Evolutionary conservation across 2,329 filamentous ascomycete species (phyloP).

Genomic region (Ramichloridium luteum): DNA sequence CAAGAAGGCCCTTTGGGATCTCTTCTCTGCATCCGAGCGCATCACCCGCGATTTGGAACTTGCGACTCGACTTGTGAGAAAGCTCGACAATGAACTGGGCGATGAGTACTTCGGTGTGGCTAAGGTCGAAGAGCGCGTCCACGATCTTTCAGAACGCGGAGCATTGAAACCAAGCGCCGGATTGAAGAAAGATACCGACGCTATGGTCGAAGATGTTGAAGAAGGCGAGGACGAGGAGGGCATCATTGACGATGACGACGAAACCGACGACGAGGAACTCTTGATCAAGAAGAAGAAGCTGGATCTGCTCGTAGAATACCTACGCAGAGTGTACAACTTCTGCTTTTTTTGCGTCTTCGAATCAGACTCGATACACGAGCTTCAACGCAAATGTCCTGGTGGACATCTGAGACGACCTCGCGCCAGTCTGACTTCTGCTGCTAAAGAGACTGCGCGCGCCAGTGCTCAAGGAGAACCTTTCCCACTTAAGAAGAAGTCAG

Average conservation of each 20-base stretch:
- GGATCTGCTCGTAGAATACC: constrained; percentile 88
- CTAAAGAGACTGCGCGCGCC: constrained; percentile 73
- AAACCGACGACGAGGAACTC: constrained; percentile 80
- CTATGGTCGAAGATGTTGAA: constrained; percentile 57
- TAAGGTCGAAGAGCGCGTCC: constrained; percentile 77
- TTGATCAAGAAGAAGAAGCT: constrained; percentile 92
- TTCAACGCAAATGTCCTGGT: constrained; percentile 89
- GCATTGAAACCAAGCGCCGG: constrained; percentile 56
- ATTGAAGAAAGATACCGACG: constrained; percentile 44
- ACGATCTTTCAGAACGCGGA: constrained; percentile 64
- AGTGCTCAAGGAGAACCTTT: constrained; percentile 75
- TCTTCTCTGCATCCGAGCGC: constrained; percentile 88
- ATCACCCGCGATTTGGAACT: constrained; percentile 81
- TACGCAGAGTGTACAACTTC: constrained; percentile 94
- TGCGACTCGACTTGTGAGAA: constrained; percentile 68
- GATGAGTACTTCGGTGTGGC: constrained; percentile 62
- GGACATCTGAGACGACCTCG: constrained; percentile 90
- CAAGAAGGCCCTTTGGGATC: constrained; percentile 93
- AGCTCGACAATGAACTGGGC: constrained; percentile 74
- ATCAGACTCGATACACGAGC: constrained; percentile 90
- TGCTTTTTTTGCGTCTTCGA: constrained; percentile 99
- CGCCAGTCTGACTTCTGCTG: constrained; percentile 68
- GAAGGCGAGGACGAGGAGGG: constrained; percentile 49
- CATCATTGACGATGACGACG: constrained; percentile 49
- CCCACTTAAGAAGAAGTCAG: constrained; percentile 49